Evolutionary conservation across 2,329 filamentous ascomycete genomes (phyloP).

Genomic region (Paraconiothyrium brasiliense): DNA sequence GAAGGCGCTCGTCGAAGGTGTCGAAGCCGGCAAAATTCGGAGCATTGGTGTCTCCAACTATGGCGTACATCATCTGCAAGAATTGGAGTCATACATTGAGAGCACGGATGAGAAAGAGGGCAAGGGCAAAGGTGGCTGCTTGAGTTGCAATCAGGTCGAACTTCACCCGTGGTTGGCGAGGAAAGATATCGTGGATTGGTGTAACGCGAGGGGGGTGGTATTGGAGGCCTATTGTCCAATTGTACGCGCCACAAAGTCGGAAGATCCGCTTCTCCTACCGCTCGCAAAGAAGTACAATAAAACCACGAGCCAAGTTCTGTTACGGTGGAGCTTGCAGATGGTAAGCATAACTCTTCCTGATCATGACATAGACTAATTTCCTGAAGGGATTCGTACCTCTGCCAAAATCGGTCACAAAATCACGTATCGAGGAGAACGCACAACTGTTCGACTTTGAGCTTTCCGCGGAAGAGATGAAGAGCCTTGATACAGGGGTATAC

Average conservation of each 20-base stretch:
- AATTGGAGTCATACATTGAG: slow-evolving; percentile 63
- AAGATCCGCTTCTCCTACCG: slow-evolving; percentile 62
- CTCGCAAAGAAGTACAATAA: slow-evolving; percentile 67
- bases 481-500: slow-evolving; percentile 64
- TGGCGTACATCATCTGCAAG: slow-evolving; percentile 64
- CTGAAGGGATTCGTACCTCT: slow-evolving; percentile 67
- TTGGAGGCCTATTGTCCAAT: slow-evolving; percentile 60
- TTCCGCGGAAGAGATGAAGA: slow-evolving; percentile 66
- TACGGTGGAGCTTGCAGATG: slow-evolving; percentile 65
- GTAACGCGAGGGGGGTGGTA: slow-evolving; percentile 62
- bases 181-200: slow-evolving; percentile 83
- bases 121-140: slow-evolving; percentile 71
- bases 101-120: slow-evolving; percentile 72
- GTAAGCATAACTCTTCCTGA: slow-evolving; percentile 25
- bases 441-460: slow-evolving; percentile 69
- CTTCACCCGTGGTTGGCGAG: slow-evolving; percentile 87
- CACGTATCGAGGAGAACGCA: slow-evolving; percentile 69
- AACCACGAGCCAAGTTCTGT: slow-evolving; percentile 65
- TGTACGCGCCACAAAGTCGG: slow-evolving; percentile 56
- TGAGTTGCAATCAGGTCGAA: slow-evolving; percentile 84
- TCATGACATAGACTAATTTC: background rate
- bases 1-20: slow-evolving; percentile 64
- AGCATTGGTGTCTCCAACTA: slow-evolving; percentile 66
- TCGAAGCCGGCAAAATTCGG: slow-evolving; percentile 61
- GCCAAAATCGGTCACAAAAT: slow-evolving; percentile 69